Evolutionary conservation across 768 basidiomycete species (phyloP).

Genomic region (Myochromella boudieri): DNA sequence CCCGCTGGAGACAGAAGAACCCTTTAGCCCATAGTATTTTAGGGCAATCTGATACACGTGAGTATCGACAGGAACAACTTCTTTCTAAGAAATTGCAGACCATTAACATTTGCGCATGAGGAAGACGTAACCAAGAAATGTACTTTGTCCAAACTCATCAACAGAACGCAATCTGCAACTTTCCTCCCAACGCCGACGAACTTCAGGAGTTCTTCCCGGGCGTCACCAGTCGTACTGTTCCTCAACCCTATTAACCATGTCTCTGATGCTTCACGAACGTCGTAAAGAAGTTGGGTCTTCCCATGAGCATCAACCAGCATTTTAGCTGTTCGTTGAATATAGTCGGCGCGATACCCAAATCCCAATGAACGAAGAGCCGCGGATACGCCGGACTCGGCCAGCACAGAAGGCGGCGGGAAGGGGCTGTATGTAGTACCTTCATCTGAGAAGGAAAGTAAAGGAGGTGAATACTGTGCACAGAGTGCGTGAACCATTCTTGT

Average conservation of each 20-base stretch:
- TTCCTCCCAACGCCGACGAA: conserved; percentile 94
- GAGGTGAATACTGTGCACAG: conserved; percentile 72
- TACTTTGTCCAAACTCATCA: conserved; percentile 94
- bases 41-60: conserved; percentile 90
- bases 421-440: conserved; percentile 59
- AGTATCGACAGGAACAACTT: conserved; percentile 93
- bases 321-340: conserved; percentile 79
- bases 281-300: conserved; percentile 12
- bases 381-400: conserved; percentile 59
- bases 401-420: conserved; percentile 77
- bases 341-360: conserved; percentile 94
- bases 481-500: conserved; percentile 89
- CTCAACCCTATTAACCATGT: conserved; percentile 61
- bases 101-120: neutral
- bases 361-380: conserved; percentile 74
- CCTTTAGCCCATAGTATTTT: conserved; percentile 72
- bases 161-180: conserved; percentile 91
- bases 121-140: neutral
- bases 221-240: conserved; percentile 46
- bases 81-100: conserved; percentile 54
- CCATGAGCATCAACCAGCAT: conserved; percentile 68
- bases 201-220: conserved; percentile 73
- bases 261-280: conserved; percentile 49
- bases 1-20: conserved; percentile 25
- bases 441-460: conserved; percentile 52